Evolutionary conservation across 352 stramenopile genomes (phyloP).

Genomic region (Phytophthora pinifolia): DNA sequence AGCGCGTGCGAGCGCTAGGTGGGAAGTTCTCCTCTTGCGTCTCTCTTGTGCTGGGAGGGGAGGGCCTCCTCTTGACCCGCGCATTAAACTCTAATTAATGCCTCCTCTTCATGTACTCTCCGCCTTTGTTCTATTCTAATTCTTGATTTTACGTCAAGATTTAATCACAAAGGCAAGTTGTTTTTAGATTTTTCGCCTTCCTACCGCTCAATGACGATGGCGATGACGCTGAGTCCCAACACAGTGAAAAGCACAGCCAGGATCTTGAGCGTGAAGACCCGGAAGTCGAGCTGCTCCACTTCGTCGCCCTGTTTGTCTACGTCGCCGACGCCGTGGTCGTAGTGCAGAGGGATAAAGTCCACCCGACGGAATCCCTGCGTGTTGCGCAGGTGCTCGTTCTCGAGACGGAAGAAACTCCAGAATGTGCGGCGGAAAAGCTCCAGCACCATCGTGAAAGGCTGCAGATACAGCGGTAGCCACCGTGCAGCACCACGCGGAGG

Average conservation of each 20-base stretch:
- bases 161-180: no score
- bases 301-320: conserved; percentile 39
- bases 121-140: not conserved
- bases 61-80: conserved; percentile 20
- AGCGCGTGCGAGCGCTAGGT: conserved; percentile 29
- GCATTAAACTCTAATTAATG: conserved; percentile 44
- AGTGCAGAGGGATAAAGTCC: conserved; percentile 85
- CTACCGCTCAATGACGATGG: conserved; percentile 48
- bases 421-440: conserved; percentile 86
- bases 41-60: not conserved
- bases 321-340: conserved; percentile 71
- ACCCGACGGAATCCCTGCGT: conserved; percentile 82
- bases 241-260: conserved; percentile 45
- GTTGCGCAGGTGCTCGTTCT: conserved; percentile 88
- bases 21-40: conserved; percentile 1
- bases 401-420: conserved; percentile 86
- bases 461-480: conserved; percentile 74
- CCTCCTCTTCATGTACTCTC: conserved; percentile 29
- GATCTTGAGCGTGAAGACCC: conserved; percentile 55
- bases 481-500: conserved; percentile 55
- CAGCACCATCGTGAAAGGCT: conserved; percentile 85
- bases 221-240: conserved; percentile 48
- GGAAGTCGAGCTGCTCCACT: conserved; percentile 43
- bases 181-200: no score
- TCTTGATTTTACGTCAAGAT: not conserved